A percentile compares a stretch with the other conserved stretches of the same genome.
Conservation (phyloP, 495 filamentous ascomycete genomes). For the Hypoxylon fuscum region DNA sequence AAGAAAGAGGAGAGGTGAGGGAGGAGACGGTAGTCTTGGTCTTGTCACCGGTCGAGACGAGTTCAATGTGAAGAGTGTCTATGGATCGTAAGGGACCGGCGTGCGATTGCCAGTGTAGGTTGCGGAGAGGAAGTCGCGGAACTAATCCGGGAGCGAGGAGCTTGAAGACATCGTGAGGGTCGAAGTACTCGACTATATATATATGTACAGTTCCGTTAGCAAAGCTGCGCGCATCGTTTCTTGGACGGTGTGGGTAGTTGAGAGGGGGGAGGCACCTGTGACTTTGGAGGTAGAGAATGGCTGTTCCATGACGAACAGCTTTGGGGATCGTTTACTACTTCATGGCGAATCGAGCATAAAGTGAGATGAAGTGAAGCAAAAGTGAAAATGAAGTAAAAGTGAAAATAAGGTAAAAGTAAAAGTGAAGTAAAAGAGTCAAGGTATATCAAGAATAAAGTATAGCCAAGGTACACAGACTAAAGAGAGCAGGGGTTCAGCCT, state of each 20-base stretch:
- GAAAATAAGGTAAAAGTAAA: too few relatives aligned
- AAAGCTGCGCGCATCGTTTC: slow-evolving; percentile 11
- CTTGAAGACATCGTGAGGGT: slow-evolving; percentile 86
- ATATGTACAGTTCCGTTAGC: too few relatives aligned
- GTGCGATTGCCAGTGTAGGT: slow-evolving; percentile 96
- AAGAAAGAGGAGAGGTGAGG: slow-evolving; percentile 51
- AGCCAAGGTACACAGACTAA: too few relatives aligned
- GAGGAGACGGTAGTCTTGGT: slow-evolving; percentile 33
- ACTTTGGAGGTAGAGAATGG: slow-evolving; percentile 75
- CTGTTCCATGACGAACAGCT: slow-evolving; percentile 65
- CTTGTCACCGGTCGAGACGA: slow-evolving; percentile 66
- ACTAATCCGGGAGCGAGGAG: slow-evolving; percentile 79
- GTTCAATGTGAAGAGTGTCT: slow-evolving; percentile 87
- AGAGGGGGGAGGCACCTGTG: slow-evolving; percentile 61
- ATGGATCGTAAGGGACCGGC: slow-evolving; percentile 90
- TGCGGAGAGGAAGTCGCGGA: slow-evolving; percentile 83
- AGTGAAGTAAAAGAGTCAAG: too few relatives aligned
- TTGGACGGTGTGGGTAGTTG: slow-evolving; percentile 1
- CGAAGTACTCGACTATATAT: slow-evolving; percentile 74
- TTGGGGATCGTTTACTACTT: slow-evolving; percentile 27
- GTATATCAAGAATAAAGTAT: too few relatives aligned
- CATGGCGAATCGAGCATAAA: too few relatives aligned
- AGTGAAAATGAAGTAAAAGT: too few relatives aligned
- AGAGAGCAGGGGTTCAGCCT: too few relatives aligned
- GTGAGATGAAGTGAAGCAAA: too few relatives aligned